Evolutionary conservation across 2,329 filamentous ascomycete species (phyloP).

Genomic region (Fusarium sp.): DNA sequence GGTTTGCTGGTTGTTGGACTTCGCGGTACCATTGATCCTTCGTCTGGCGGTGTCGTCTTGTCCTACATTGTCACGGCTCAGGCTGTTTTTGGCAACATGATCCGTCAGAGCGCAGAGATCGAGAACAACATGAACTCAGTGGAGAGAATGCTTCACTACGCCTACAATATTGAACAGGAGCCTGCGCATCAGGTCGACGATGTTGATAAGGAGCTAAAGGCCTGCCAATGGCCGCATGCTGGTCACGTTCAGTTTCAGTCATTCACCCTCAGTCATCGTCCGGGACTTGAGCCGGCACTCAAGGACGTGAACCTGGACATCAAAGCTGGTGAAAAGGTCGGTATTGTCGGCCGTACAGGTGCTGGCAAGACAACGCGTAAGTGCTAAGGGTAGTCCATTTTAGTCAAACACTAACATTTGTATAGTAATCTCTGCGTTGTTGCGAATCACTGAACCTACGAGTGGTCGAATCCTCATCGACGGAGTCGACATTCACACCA

Average conservation of each 20-base stretch:
- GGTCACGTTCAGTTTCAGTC: constrained; percentile 18
- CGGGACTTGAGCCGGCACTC: constrained; percentile 12
- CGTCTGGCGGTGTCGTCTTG: constrained; percentile 20
- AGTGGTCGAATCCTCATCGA: constrained; percentile 24
- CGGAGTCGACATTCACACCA: constrained; percentile 17
- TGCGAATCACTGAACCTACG: constrained; percentile 18
- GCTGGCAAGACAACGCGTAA: constrained; percentile 25
- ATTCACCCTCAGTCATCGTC: constrained; percentile 20
- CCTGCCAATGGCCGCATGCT: background rate
- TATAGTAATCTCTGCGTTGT: constrained; percentile 12
- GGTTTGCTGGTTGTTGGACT: constrained; percentile 22
- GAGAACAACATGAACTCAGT: constrained; percentile 98
- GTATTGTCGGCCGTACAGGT: constrained; percentile 20
- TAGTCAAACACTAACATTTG: background rate
- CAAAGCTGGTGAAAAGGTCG: constrained; percentile 15
- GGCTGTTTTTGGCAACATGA: constrained; percentile 69
- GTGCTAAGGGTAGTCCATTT: accelerated
- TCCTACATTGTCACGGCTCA: constrained; percentile 53
- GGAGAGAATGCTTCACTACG: constrained; percentile 91
- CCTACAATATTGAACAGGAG: constrained; percentile 59
- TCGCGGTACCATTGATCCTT: constrained; percentile 17
- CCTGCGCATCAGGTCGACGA: background rate
- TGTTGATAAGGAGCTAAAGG: background rate
- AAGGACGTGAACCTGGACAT: constrained; percentile 12
- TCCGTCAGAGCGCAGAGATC: constrained; percentile 60